Conservation (phyloP, 768 basidiomycete species). For the Chlorophyllum brunneum region DNA sequence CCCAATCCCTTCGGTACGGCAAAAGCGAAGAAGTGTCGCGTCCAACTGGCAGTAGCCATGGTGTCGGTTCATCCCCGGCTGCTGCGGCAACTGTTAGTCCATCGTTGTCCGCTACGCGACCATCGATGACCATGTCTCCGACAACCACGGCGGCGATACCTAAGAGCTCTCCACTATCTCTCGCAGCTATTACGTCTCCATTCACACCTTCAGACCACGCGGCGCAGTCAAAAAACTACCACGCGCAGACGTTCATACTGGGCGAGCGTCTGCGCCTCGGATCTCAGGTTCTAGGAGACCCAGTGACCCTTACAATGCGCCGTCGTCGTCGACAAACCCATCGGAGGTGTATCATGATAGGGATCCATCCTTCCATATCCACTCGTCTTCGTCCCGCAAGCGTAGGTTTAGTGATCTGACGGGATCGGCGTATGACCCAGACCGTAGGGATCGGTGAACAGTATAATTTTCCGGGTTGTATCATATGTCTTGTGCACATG, state of each 20-base stretch:
- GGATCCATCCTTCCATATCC: slow-evolving; percentile 25
- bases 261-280: slow-evolving; percentile 76
- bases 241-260: slow-evolving; percentile 76
- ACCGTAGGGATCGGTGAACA: slow-evolving; percentile 1
- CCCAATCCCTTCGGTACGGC: slow-evolving; percentile 21
- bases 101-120: slow-evolving; percentile 19
- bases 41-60: slow-evolving; percentile 16
- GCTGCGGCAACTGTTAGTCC: slow-evolving; percentile 20
- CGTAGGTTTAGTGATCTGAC: slow-evolving; percentile 17
- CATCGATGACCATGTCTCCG: slow-evolving; percentile 19
- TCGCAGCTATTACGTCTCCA: slow-evolving; percentile 39
- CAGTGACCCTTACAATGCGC: slow-evolving; percentile 29
- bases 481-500: slow-evolving; percentile 18
- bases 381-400: slow-evolving; percentile 27
- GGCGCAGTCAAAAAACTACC: slow-evolving; percentile 64
- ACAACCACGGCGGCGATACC: slow-evolving; percentile 16
- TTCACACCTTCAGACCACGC: slow-evolving; percentile 24
- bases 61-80: slow-evolving; percentile 22
- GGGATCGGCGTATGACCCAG: slow-evolving; percentile 8
- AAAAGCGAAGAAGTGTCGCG: slow-evolving; percentile 22
- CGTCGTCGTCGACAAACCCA: slow-evolving; percentile 6
- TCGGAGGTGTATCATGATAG: slow-evolving; percentile 26
- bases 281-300: slow-evolving; percentile 32
- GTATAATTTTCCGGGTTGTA: slow-evolving; percentile 14
- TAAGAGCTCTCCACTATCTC: slow-evolving; percentile 32